These are phyloP conservation scores for Thelonectria rubi DNA, from an alignment of 2,329 filamentous ascomycete genomes.

Conservation along the genomic window DNA sequence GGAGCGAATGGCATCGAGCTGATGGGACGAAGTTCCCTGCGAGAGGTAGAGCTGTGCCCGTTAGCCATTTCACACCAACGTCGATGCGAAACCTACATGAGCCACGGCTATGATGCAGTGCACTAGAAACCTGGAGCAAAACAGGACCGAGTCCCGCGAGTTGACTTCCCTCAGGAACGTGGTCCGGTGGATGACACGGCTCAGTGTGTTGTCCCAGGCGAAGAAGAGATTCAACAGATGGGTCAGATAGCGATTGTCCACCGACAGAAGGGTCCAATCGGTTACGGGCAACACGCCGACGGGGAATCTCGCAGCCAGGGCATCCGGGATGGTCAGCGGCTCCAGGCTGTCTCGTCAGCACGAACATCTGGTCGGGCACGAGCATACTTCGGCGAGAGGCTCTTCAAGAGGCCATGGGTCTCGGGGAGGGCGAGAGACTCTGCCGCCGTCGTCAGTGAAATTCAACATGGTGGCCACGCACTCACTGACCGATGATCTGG, in stretches of 20 bases:
- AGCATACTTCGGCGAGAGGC: neutral
- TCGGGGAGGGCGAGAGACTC: neutral
- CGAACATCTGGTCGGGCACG: neutral
- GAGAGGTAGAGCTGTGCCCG: neutral
- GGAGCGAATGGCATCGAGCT: neutral
- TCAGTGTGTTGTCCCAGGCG: neutral
- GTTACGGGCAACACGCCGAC: neutral
- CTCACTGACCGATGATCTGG: neutral
- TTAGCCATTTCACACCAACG: neutral
- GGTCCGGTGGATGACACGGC: neutral
- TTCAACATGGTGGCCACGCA: neutral
- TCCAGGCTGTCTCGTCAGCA: neutral
- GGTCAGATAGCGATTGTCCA: neutral
- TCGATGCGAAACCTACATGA: neutral
- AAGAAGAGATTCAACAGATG: neutral
- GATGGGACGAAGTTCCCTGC: neutral
- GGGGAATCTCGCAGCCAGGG: neutral
- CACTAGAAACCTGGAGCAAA: neutral
- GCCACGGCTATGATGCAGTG: neutral
- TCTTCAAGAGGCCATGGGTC: neutral
- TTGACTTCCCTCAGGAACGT: neutral
- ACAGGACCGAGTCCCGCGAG: neutral
- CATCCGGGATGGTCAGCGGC: neutral
- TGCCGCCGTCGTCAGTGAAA: neutral
- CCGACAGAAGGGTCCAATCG: neutral